Percentiles rank a stretch among this genome's conserved stretches.
Conservation (phyloP, 257 asterid genomes). For the Primulina tabacum region DNA sequence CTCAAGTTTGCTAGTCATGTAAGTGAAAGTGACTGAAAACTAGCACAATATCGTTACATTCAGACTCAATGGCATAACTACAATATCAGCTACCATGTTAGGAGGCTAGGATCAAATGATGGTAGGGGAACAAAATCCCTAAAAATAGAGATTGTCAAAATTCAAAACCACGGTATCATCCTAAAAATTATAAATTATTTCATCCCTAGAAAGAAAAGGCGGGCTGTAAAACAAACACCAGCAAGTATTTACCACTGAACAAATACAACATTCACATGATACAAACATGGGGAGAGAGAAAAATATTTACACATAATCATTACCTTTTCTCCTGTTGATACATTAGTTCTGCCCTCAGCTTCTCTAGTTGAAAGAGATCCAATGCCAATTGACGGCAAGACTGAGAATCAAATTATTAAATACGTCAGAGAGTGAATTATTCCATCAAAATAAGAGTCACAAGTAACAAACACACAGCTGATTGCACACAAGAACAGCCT, state of each 20-base stretch:
- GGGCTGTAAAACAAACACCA: neutral
- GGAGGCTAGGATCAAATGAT: neutral
- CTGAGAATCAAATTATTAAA: conserved; percentile 34
- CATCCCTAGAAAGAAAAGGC: conserved; percentile 12
- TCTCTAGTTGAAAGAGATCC: conserved; percentile 98
- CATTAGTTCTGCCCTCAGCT: conserved; percentile 92
- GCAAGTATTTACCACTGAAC: neutral
- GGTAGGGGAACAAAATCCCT: neutral
- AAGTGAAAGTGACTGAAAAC: conserved; percentile 1
- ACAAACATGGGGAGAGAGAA: conserved; percentile 4
- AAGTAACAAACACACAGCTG: neutral
- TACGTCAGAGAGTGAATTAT: neutral
- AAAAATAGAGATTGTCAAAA: neutral
- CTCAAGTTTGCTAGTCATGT: conserved; percentile 3
- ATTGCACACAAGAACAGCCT: neutral
- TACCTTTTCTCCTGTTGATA: conserved; percentile 87
- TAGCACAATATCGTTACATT: neutral
- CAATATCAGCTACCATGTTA: conserved; percentile 3
- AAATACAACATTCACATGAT: conserved; percentile 1
- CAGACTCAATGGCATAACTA: conserved; percentile 2
- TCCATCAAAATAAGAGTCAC: conserved; percentile 18
- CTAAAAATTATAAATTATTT: conserved; percentile 21
- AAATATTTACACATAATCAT: conserved; percentile 17
- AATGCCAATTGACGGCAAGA: conserved; percentile 79
- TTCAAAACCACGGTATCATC: conserved; percentile 5